phyloP scores from a whole-genome alignment of 805 yeast genomes.

The Kockiozyma suomiensis region DNA sequence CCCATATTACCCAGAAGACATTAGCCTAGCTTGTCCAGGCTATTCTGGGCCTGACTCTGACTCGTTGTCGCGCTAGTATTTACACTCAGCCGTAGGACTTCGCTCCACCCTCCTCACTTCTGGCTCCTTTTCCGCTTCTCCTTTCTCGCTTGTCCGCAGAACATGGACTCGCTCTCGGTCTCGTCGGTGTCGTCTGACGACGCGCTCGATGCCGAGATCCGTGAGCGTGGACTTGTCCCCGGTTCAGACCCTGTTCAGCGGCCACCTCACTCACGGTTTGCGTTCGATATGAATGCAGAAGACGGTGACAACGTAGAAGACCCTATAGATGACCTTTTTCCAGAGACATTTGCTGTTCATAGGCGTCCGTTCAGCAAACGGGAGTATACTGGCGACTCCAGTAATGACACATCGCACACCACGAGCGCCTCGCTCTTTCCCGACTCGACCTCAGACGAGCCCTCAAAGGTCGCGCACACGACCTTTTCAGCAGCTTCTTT shows the following conservation, averaged over 20 bases:
- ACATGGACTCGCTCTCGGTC: slow-evolving; percentile 7
- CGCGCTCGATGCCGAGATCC: slow-evolving; percentile 16
- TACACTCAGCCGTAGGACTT: neutral
- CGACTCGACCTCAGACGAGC: neutral
- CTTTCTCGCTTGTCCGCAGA: neutral
- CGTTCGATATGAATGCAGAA: neutral
- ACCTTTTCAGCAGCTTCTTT: neutral
- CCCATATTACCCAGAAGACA: no score
- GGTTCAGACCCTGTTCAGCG: neutral
- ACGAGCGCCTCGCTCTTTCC: neutral
- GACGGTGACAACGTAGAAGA: neutral
- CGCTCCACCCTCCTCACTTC: neutral
- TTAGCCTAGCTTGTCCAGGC: neutral
- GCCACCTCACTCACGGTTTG: neutral
- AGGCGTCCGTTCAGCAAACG: neutral
- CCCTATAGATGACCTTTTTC: slow-evolving; percentile 31
- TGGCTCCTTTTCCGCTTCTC: neutral
- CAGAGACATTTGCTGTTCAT: slow-evolving; percentile 17
- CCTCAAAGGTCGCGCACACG: neutral
- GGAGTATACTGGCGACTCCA: neutral
- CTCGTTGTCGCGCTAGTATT: no score
- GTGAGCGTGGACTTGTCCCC: slow-evolving; percentile 2
- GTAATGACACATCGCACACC: neutral
- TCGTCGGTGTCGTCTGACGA: slow-evolving; percentile 15
- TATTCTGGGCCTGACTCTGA: no score